Base-by-base conservation (phyloP, 345 rosid species). In the Lepidium aucheri region DNA sequence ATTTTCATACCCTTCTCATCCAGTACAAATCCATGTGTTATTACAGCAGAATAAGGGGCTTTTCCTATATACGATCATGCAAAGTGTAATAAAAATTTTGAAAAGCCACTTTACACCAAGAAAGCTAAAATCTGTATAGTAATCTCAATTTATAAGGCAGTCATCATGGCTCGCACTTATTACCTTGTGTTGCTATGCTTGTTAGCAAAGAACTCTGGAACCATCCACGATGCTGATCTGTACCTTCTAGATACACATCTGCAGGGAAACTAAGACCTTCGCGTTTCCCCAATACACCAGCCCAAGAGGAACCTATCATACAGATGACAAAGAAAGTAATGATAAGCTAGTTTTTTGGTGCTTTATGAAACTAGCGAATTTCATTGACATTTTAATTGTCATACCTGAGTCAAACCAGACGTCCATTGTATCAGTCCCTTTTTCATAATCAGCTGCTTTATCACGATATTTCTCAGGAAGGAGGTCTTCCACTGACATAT, bases 201-300 rank as follows among this genome's bases (percentile, higher is more conserved):
- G 98, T 93, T 59, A 93, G 70, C 76, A 93, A 79, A 16, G 97
- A 90, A 81, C 98, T 93, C 73, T 93, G 97, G 68, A 93, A 93
- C 98, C 97, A 93, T 67, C 98, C 98, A 64, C 97, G 96, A 77
- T 93, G 97, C 79, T 93, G 98, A 81, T 93, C 97, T 70, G 98
- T 82, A 53, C 98, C 97, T 80, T 93, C 98, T 71, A 93, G 89
- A 79, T 87, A 93, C 55, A 93, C 72, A 60, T 93, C 97, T 53
- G 96, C 98, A 14, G 97, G 97, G 68, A 79, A 85, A 70, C 60
- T 75, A 78, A 86, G 86, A 70, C 76, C 79, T 26, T 72, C 78
- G 14, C 91, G 81, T 84, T 84, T 79, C 49, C 83, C 87, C 78
- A 90, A 56, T 49, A 93, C 91, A 62, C 94, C 91, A 75, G 96